These are phyloP conservation scores for Cephaloascus albidus DNA, from an alignment of 805 yeast species.

Conservation along the genomic window DNA sequence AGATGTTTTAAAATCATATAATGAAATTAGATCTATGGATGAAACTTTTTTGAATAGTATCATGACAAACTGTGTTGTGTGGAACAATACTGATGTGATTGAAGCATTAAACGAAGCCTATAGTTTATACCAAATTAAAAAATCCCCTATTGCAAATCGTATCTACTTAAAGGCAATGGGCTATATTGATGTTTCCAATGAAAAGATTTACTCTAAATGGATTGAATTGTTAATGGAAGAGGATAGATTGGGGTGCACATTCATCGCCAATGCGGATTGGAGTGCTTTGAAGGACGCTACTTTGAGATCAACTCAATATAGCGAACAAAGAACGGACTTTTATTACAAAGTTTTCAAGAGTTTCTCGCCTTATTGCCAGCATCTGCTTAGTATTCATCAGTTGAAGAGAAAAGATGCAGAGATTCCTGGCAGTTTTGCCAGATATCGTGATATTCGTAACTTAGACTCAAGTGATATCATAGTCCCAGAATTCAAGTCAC, in stretches of 20 bases:
- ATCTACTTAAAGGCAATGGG: conserved; percentile 68
- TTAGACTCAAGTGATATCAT: conserved; percentile 27
- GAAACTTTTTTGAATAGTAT: conserved; percentile 79
- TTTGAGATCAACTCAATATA: conserved; percentile 28
- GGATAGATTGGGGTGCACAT: conserved; percentile 40
- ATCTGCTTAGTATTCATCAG: conserved; percentile 33
- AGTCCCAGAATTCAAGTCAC: conserved; percentile 26
- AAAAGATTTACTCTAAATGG: conserved; percentile 52
- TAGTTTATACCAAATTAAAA: conserved; percentile 42
- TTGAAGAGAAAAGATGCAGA: conserved; percentile 36
- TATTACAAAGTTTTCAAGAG: conserved; percentile 47
- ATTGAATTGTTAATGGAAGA: conserved; percentile 35
- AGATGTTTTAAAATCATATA: conserved; percentile 45
- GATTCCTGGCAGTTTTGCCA: conserved; percentile 28
- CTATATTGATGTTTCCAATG: conserved; percentile 41
- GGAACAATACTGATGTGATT: conserved; percentile 61
- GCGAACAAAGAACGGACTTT: conserved; percentile 37
- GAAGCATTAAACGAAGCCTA: conserved; percentile 57
- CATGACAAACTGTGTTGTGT: conserved; percentile 52
- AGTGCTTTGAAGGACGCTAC: conserved; percentile 77
- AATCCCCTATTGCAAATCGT: conserved; percentile 65
- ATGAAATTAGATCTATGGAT: conserved; percentile 50
- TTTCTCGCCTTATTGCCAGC: conserved; percentile 38
- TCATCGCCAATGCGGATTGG: conserved; percentile 81
- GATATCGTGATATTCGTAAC: conserved; percentile 23